Base-by-base conservation (phyloP, 495 filamentous ascomycete species). In the Penicillium macrosclerotiorum region DNA sequence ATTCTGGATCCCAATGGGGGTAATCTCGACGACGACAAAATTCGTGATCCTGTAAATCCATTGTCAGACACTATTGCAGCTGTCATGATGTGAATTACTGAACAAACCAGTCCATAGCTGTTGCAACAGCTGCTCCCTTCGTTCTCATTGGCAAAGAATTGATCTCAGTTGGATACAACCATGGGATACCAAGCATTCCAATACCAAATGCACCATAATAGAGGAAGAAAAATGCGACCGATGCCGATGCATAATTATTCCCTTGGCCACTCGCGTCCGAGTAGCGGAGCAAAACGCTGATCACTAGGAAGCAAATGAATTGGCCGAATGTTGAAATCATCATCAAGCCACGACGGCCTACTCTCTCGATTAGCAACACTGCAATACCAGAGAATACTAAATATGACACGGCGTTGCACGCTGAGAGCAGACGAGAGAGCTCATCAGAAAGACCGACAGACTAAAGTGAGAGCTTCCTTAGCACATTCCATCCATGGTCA, bases 101-200 rank as follows among this genome's bases (percentile, higher is more conserved):
- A n/a, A n/a, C n/a, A n/a, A n/a, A n/a, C 66, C 82, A 84, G 45
- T 81, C 78, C 0, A 75, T 79, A 2, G 76, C 80, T 4, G 83
- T 82, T 1, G 75, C 78, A 2, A 80, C 52, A 0, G 78, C 80
- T 0, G 79, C 77, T 1, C 75, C 79, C 50, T 83, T 79, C 1
- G 76, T 77, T 11, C 79, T 56, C 71, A 80, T 81, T 3, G 69
- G 64, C 3, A 84, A 62, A 19, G 73, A 73, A 50, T 77, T 82
- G 59, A 84, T 79, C 52, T 85, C 83, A 12, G 80, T 79, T 3
- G 79, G 78, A 55, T 83, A 86, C 2, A 85, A 63, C 80, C 78
- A 82, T 0, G 76, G 76, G 3, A 77, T 71, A 14, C 75, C 75
- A 4, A 78, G 70, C 73, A 75, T 77, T 3, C 76, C 78, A 33